Evolutionary conservation across 768 basidiomycete species (phyloP).

Genomic region (Boletus pseudopeckii): DNA sequence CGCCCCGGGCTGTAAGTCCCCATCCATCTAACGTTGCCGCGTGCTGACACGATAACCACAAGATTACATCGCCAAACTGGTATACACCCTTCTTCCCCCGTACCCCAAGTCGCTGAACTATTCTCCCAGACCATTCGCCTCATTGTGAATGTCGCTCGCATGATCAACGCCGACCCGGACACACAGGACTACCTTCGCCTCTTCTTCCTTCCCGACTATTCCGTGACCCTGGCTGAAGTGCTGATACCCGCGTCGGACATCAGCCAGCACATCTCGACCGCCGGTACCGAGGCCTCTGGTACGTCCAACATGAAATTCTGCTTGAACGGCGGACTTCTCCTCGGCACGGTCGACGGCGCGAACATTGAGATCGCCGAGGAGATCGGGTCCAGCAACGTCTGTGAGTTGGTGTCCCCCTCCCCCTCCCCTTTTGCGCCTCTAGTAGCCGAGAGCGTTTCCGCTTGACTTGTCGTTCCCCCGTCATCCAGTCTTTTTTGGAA

Average conservation of each 20-base stretch:
- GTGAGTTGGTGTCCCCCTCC: conserved; percentile 32
- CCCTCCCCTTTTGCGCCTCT: no score
- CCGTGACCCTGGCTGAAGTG: conserved; percentile 77
- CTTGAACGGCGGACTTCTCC: conserved; percentile 82
- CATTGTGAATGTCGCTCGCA: conserved; percentile 83
- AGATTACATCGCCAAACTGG: conserved; percentile 92
- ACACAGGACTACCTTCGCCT: conserved; percentile 83
- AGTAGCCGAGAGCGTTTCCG: no score
- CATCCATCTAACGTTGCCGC: not conserved
- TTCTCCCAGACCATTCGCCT: conserved; percentile 74
- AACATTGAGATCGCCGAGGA: conserved; percentile 97
- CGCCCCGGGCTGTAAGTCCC: conserved; percentile 77
- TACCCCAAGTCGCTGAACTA: not conserved
- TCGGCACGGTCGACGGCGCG: conserved; percentile 93
- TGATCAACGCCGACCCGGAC: conserved; percentile 72
- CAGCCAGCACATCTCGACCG: conserved; percentile 95
- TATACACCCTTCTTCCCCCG: conserved; percentile 33
- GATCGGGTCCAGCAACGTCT: conserved; percentile 89
- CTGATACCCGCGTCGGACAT: conserved; percentile 92
- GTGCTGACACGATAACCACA: conserved; percentile 3
- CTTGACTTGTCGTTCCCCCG: no score
- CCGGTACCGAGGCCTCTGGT: conserved; percentile 87
- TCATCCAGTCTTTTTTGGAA: conserved; percentile 86
- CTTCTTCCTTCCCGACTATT: conserved; percentile 97
- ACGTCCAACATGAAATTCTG: conserved; percentile 90